Evolutionary conservation across 2,329 filamentous ascomycete species (phyloP), one percentile per base, ranked within the genome.

Genomic region (Aspergillus piperis): DNA sequence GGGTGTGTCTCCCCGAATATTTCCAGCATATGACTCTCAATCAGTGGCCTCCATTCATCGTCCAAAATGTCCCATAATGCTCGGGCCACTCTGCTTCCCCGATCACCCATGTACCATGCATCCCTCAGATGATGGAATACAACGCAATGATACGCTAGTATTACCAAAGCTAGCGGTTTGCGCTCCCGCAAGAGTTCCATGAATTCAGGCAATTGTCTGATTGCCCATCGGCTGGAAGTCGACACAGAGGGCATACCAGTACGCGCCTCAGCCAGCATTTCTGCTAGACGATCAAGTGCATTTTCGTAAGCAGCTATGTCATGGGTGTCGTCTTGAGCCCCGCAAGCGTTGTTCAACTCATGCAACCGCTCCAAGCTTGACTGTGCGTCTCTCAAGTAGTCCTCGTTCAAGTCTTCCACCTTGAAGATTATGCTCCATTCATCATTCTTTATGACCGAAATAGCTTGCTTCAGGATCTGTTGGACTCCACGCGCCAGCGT

Each of bases 31-130:
- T 71, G 69, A 68, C 68, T 70, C 21, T 70, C 63, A 15, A 72
- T 53, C 47, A 73, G 56, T 3, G 70, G 68, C 57, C 68, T 72
- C 71, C 72, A 75, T 49, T 67, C 59, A 36, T 69, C 68, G 55
- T 74, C 71, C 48, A 76, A 48, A 15, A 70, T 60, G 36, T 64
- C 59, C 71, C 73, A 75, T 21, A 90, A 81, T 19, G 88, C 88
- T 70, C 86, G 84, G 7, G 90, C 84, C 67, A 90, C 87, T 58
- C 86, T 82, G 15, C 84, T 82, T 17, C 87, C 83, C 68, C 89
- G 87, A 42, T 88, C 88, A 38, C 86, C 82, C 8, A 90, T 76
- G 84, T 88, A 91, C 89, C 89, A 91, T 5, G 69, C 69, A 30
- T 88, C 78, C 27, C 80, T 73, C 62, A 88, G 82, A 62, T 86